Percentiles rank a stretch among this genome's conserved stretches.
phyloP scores from a whole-genome alignment of 129 eudicot genomes.

The Tanacetum coccineum region DNA sequence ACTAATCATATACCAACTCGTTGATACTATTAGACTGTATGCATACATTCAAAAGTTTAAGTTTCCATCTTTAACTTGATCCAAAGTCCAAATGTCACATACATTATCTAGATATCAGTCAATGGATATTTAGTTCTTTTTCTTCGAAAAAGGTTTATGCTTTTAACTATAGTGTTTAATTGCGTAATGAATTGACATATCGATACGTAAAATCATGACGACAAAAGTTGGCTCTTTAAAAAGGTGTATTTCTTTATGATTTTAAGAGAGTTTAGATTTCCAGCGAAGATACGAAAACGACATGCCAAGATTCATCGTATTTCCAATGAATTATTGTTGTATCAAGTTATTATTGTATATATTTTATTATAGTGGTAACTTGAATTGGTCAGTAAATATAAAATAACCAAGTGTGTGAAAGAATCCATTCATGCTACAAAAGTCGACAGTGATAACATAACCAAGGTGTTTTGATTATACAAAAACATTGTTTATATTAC shows the following conservation, averaged over 20 bases:
- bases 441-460: conserved; percentile 24
- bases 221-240: conserved; percentile 25
- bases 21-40: too few species aligned
- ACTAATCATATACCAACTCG: too few species aligned
- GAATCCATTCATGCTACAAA: conserved; percentile 24
- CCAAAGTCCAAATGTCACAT: conserved; percentile 5
- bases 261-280: conserved; percentile 9
- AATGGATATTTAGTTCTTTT: neutral
- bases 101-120: neutral
- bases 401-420: conserved; percentile 23
- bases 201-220: conserved; percentile 14
- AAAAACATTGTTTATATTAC: neutral
- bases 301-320: conserved; percentile 19
- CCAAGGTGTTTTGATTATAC: neutral
- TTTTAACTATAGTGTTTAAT: conserved; percentile 1
- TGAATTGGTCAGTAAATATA: conserved; percentile 13
- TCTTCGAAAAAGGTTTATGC: neutral
- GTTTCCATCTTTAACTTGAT: neutral
- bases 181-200: conserved; percentile 12
- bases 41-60: neutral
- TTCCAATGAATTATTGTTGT: conserved; percentile 4
- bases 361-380: conserved; percentile 19
- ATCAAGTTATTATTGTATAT: neutral
- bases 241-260: neutral
- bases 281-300: conserved; percentile 28